Evolutionary conservation across 1,284 basidiomycete species (phyloP), one percentile per base, ranked within the genome.

Genomic region (Cryptococcus sp.): DNA sequence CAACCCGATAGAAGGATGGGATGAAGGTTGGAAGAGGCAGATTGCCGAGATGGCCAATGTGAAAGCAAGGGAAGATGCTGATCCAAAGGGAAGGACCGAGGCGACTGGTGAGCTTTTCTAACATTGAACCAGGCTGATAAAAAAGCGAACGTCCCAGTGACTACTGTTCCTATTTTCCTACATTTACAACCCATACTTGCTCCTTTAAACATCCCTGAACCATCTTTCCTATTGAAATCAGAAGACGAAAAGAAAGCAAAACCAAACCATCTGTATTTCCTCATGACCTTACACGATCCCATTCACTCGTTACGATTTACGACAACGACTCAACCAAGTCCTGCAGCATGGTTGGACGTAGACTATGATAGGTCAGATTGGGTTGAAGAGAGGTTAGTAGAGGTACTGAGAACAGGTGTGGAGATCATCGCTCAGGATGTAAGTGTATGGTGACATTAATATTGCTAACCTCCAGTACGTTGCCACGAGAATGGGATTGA

Each of bases 341-440:
- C 93, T 0, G 81, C 78, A 5, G 79, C 82, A 54, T 97, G 93
- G 93, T 74, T 96, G 53, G 83, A 86, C 1, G 80, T 94, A 36
- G 92, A 89, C 84, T 92, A 95, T 71, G 84, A 88, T 59, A 68
- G 74, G 56, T 89, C 90, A 70, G 90, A 94, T 51, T 97, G 94
- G 94, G 91, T 96, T 4, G 94, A 97, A 76, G 91, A 96, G 71
- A 76, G 88, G 31, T 83, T 95, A 56, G 92, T 92, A 1, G 93
- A 95, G 66, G 82, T 85, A 0, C 78, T 97, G 58, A 80, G 88
- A 56, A 80, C 90, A 4, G 87, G 86, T 5, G 83, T 92, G 30
- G 91, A 94, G 76, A 84, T 90, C 23, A 77, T 93, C 57, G 90
- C 90, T 0, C 91, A 95, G 73, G 89, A 94, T 56, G 75, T 76